phyloP scores from a whole-genome alignment of 2,329 filamentous ascomycete species.

The Aureobasidium uvarum region DNA sequence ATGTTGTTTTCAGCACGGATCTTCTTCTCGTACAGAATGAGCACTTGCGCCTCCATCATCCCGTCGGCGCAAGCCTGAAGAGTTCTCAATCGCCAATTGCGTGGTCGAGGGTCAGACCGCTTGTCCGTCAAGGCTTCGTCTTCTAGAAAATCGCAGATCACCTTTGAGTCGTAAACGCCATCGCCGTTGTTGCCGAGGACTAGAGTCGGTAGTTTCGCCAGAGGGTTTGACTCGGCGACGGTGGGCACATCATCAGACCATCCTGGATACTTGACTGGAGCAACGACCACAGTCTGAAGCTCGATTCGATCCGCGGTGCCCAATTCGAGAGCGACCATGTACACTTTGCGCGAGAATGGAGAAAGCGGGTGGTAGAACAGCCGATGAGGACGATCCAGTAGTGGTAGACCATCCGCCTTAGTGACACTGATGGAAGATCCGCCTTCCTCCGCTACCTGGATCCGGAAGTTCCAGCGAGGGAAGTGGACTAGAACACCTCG shows the following conservation, averaged over 20 bases:
- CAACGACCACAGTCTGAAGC: slow-evolving; percentile 15
- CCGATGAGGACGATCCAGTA: not conserved
- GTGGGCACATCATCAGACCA: slow-evolving; percentile 14
- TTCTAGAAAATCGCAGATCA: slow-evolving; percentile 24
- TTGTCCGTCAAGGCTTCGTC: slow-evolving; percentile 11
- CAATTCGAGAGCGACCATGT: slow-evolving; percentile 11
- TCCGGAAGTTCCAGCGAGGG: slow-evolving; percentile 59
- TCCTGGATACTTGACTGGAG: slow-evolving; percentile 19
- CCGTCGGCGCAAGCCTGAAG: slow-evolving; percentile 16
- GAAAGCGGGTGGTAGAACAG: slow-evolving; percentile 14
- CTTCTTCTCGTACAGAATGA: slow-evolving; percentile 23
- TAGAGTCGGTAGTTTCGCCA: slow-evolving; percentile 17
- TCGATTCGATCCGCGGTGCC: slow-evolving; percentile 7
- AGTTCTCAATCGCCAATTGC: slow-evolving; percentile 16
- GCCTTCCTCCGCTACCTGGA: slow-evolving; percentile 34
- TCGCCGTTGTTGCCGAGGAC: slow-evolving; percentile 13
- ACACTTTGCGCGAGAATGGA: slow-evolving; percentile 1
- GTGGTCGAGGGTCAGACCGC: slow-evolving; percentile 7
- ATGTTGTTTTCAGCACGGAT: slow-evolving; percentile 23
- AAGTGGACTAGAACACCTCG: slow-evolving; percentile 57
- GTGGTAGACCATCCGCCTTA: not conserved
- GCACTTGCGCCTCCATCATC: slow-evolving; percentile 17
- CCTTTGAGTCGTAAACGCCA: slow-evolving; percentile 14
- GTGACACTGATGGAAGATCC: not conserved
- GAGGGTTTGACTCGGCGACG: slow-evolving; percentile 13